Conservation (phyloP, 2,329 filamentous ascomycete species). For the Boeremia lycopersici region DNA sequence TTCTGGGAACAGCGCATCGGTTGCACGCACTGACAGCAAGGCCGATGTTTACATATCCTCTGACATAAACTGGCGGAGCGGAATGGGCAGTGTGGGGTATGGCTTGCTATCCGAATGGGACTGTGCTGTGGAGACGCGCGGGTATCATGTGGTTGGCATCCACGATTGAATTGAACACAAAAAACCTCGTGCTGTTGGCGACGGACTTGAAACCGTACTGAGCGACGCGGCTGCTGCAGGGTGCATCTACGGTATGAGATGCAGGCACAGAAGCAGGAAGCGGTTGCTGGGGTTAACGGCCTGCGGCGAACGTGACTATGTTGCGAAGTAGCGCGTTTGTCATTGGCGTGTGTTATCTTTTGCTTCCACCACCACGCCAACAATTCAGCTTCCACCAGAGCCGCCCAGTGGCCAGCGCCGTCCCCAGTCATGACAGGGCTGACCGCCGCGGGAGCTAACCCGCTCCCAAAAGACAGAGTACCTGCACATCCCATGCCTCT, state of each 20-base stretch:
- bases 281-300: constrained; percentile 12
- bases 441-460: constrained; percentile 42
- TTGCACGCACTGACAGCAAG: neutral
- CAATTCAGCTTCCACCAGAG: constrained; percentile 25
- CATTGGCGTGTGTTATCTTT: constrained; percentile 38
- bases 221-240: constrained; percentile 24
- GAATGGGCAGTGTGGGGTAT: constrained; percentile 26
- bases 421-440: constrained; percentile 33
- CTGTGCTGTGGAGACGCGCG: constrained; percentile 21
- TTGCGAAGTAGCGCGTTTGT: neutral
- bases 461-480: constrained; percentile 40
- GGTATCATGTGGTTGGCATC: constrained; percentile 6
- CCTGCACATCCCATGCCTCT: constrained; percentile 38
- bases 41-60: constrained; percentile 10
- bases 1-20: neutral
- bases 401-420: constrained; percentile 24
- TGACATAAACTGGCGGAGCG: constrained; percentile 28
- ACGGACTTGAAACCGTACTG: constrained; percentile 17
- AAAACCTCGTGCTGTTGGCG: neutral
- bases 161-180: neutral
- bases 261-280: constrained; percentile 24
- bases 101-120: constrained; percentile 15
- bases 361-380: constrained; percentile 26
- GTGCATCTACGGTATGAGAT: constrained; percentile 2
- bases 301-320: constrained; percentile 18